Evolutionary conservation across 176 grass and related monocot species (phyloP), one percentile per base, ranked within the genome.

Genomic region (Avena eriantha): DNA sequence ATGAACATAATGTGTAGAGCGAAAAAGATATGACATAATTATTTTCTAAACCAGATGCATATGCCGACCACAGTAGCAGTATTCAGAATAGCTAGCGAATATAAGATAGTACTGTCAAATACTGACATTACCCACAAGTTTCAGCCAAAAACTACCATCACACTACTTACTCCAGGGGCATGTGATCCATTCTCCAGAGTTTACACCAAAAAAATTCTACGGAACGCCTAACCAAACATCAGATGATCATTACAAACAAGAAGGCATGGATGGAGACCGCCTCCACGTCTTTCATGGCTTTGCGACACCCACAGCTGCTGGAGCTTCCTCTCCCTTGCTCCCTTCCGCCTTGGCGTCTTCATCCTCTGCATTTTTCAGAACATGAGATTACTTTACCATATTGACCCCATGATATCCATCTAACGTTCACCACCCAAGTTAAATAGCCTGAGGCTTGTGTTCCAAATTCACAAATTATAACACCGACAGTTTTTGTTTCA

Each of bases 311-410:
- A 4, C 22, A 4, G 63, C 83, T 7, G 60, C 53, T 63, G 61
- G 63, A 70, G 88, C 45, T 55, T 86, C 79, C 31, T 86, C 51
- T 12, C 12, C 84, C 64, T 90, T 83, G 45, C 72, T 83, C 64
- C 77, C 72, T 54, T 71, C 63, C 17, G 1, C 13, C 51, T 82
- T 17, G 1, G 1, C 10, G 35, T 59, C 79, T 45, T 71, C 78
- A 36, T 26, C 79, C 49, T 83, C 66, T 90, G 73, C 73, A 65
- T 47, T 65, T 71, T 54, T 33, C 26, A 8, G 11, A 34, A 8
- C 58, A 54, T 19, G 51, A 46, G n/a, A 79, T 77, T 34, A 90
- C 64, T 50, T 75, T 23, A 50, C 22, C 14, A 10, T 8, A 75
- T 7, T 49, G 12, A 21, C 14, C 35, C 69, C 69, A 39, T 21